Evolutionary conservation across 1,284 basidiomycete species (phyloP).

Genomic region (Irpex lacteus): DNA sequence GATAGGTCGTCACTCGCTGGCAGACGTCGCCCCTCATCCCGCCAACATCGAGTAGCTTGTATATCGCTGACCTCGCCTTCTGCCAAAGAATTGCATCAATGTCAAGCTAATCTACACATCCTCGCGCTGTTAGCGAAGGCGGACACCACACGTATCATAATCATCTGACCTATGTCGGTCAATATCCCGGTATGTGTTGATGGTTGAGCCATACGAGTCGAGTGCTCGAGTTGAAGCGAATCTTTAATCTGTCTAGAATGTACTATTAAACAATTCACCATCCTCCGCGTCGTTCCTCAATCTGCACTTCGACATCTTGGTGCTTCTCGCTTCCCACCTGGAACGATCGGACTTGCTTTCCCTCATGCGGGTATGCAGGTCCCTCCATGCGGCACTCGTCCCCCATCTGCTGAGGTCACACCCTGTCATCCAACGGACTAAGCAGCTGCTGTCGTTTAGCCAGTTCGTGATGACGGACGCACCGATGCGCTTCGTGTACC

Average conservation of each 20-base stretch:
- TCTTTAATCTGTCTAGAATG: not conserved
- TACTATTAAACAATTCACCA: not conserved
- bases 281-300: not conserved
- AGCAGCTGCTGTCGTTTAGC: not conserved
- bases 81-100: not conserved
- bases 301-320: slow-evolving; percentile 3
- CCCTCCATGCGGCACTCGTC: not conserved
- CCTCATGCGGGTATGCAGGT: slow-evolving; percentile 1
- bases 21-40: not conserved
- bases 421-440: not conserved
- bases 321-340: not conserved
- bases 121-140: not conserved
- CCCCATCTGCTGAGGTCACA: not conserved
- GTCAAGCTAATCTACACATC: not conserved
- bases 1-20: not conserved
- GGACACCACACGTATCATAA: not conserved
- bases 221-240: not conserved
- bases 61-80: not conserved
- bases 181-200: not conserved
- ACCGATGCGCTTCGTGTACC: not conserved
- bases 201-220: not conserved
- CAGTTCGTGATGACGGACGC: not conserved
- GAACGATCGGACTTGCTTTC: not conserved
- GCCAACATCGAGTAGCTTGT: not conserved
- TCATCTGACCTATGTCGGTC: not conserved